A percentile compares a stretch with the other conserved stretches of the same genome.
phyloP scores from a whole-genome alignment of 1,284 basidiomycete species.

The Polyporus tsugae region DNA sequence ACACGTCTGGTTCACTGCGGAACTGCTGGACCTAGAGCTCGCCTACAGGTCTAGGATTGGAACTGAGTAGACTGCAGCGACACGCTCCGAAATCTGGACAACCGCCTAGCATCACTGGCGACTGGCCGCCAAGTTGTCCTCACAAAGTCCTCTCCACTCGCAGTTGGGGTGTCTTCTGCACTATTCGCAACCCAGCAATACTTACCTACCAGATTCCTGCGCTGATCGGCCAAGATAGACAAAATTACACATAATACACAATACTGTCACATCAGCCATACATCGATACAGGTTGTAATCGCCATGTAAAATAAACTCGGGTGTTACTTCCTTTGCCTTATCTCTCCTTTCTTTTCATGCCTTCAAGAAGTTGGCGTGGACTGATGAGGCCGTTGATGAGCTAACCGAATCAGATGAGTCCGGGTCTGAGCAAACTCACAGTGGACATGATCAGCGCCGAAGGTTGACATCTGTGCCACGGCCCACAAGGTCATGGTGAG shows the following conservation, averaged over 20 bases:
- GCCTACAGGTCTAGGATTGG: constrained; percentile 66
- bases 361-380: constrained; percentile 82
- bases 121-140: not conserved
- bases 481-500: not conserved
- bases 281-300: constrained; percentile 25
- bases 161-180: not conserved
- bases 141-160: not conserved
- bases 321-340: constrained; percentile 15
- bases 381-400: constrained; percentile 45
- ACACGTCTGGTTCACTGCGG: constrained; percentile 69
- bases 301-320: constrained; percentile 27
- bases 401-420: not conserved
- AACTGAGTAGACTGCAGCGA: constrained; percentile 26
- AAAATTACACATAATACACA: constrained; percentile 19
- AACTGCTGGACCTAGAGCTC: constrained; percentile 63
- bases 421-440: constrained; percentile 40
- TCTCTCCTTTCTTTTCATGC: constrained; percentile 47
- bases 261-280: constrained; percentile 15
- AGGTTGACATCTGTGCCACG: constrained; percentile 69
- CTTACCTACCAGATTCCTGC: not conserved
- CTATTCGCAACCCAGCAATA: not conserved
- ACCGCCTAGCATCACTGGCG: not conserved
- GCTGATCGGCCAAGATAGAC: not conserved
- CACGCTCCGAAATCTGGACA: not conserved
- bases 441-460: constrained; percentile 57